Evolutionary conservation across 225 moss, liverwort and hornwort genomes (phyloP).

Genomic region (Rhytidiadelphus loreus): DNA sequence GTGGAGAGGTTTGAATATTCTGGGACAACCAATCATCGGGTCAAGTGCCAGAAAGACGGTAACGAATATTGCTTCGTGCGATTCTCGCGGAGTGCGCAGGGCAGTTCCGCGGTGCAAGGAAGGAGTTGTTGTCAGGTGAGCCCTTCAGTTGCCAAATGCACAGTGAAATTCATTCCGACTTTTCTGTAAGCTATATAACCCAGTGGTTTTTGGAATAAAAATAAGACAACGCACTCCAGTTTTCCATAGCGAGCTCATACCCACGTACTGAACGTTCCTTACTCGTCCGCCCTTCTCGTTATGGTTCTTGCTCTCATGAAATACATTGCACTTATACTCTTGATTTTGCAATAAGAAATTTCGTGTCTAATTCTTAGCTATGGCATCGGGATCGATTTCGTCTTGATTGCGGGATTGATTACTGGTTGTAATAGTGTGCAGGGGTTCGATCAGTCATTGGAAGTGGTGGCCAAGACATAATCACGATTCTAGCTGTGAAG

Average conservation of each 20-base stretch:
- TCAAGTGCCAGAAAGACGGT: neutral
- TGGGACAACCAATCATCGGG: no score
- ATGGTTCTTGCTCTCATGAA: neutral
- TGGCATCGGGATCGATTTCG: no score
- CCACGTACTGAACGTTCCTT: neutral
- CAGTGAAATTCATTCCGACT: neutral
- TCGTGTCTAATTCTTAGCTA: neutral
- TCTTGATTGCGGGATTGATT: no score
- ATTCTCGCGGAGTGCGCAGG: neutral
- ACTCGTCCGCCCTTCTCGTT: neutral
- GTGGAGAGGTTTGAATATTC: no score
- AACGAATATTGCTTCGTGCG: neutral
- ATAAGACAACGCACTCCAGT: no score
- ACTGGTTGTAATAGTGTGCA: neutral
- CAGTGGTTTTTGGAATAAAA: no score
- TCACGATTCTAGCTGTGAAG: neutral
- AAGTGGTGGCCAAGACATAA: neutral
- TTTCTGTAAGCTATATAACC: neutral
- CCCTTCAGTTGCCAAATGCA: neutral
- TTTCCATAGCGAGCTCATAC: no score
- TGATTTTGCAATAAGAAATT: neutral
- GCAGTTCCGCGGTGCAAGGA: neutral
- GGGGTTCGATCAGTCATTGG: neutral
- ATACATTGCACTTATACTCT: neutral
- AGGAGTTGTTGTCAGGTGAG: neutral